Evolutionary conservation across 306 rosid species (phyloP), one percentile per base, ranked within the genome.

Genomic region (Rosa lucieae): DNA sequence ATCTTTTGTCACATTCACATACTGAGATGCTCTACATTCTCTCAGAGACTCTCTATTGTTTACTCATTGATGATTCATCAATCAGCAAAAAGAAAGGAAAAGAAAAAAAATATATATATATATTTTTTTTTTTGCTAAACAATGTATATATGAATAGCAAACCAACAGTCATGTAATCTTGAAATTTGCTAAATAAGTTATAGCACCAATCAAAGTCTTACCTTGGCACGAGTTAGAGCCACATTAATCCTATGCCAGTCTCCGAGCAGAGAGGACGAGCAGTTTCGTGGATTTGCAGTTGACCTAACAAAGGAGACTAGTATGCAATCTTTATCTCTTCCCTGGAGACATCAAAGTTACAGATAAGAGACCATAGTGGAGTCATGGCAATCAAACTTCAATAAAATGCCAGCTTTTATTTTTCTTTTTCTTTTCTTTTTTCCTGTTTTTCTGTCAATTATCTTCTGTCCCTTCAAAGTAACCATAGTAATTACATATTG

Each of bases 171-270:
- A 23, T 26, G 75, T 35, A 21, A 40, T 55, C 8, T n/a, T 21
- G 23, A 74, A 55, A 56, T 37, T 74, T 65, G 37, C n/a, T 6
- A 65, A 35, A 4, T 29, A 29, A 12, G 67, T 23, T 11, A 5
- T 10, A 13, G 5, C 18, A 29, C 18, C 67, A 62, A 62, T 62
- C 21, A 13, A 42, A 69, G 21, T 44, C 76, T 12, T 76, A 95
- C 98, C 99, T 91, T 91, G 47, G 96, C 99, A 80, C 98, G 94
- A 21, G 99, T 95, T 62, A 95, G 86, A 72, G 98, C 99, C 59
- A 95, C 98, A 76, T 95, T 95, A 76, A 92, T 91, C 85, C 97
- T 83, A 83, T 93, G 99, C 99, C 99, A 95, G 78, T 95, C 99
- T 83, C 97, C 94, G 15, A 95, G 99, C 74, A 95, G 85, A 62